Percentiles rank a stretch among this genome's conserved stretches.
These are phyloP conservation scores for Cryptococcus maquisensis DNA, from an alignment of 1,284 basidiomycete genomes.

Conservation along the genomic window DNA sequence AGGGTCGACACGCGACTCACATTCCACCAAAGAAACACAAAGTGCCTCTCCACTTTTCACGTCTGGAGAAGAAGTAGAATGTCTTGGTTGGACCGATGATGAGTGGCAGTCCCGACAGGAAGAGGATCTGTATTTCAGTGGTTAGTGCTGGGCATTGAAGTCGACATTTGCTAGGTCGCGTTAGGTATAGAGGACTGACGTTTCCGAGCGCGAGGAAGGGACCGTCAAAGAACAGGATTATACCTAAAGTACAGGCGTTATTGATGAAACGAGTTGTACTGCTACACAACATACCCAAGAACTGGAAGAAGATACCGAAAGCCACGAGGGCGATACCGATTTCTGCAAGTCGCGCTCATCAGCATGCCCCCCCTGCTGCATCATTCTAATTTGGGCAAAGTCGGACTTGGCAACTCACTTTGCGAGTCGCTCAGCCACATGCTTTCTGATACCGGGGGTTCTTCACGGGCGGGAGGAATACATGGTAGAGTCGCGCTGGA, in stretches of 20 bases:
- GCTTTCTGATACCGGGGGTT: constrained; percentile 8
- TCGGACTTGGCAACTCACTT: constrained; percentile 58
- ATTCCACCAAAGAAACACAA: constrained; percentile 87
- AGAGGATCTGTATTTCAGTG: constrained; percentile 64
- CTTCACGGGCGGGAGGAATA: too few species aligned
- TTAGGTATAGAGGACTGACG: constrained; percentile 53
- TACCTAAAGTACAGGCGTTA: constrained; percentile 50
- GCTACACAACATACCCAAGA: constrained; percentile 59
- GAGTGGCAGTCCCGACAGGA: constrained; percentile 83
- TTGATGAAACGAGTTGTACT: neutral
- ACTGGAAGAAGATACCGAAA: constrained; percentile 94
- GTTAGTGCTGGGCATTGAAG: neutral
- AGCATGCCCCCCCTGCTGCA: neutral
- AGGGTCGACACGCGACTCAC: constrained; percentile 26
- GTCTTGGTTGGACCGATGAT: constrained; percentile 96
- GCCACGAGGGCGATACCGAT: constrained; percentile 95
- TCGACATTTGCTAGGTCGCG: neutral
- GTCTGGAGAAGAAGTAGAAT: constrained; percentile 95
- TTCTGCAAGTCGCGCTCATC: constrained; percentile 54
- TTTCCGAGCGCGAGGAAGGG: constrained; percentile 96
- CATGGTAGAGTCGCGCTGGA: too few species aligned
- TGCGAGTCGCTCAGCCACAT: constrained; percentile 70
- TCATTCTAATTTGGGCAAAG: too few species aligned
- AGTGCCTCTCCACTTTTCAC: constrained; percentile 93
- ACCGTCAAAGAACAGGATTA: constrained; percentile 95